Evolutionary conservation across 2,329 filamentous ascomycete species (phyloP).

Genomic region (Ophiosphaerella narmari): DNA sequence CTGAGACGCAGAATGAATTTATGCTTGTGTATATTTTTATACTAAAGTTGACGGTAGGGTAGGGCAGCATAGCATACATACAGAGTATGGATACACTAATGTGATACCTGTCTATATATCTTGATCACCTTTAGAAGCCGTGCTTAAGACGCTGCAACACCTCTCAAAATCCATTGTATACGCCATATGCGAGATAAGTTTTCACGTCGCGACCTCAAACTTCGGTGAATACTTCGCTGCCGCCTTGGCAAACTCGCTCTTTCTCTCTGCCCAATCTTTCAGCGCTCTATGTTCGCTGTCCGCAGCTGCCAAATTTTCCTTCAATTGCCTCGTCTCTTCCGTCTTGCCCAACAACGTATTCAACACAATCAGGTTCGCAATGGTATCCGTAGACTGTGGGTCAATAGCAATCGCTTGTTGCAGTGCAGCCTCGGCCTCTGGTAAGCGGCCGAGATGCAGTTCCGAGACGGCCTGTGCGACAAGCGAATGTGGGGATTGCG

Average conservation of each 20-base stretch:
- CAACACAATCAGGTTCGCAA: constrained; percentile 83
- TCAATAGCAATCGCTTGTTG: constrained; percentile 79
- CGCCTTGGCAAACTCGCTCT: constrained; percentile 81
- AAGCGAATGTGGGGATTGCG: constrained; percentile 74
- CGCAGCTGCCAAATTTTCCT: constrained; percentile 56
- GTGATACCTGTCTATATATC: not conserved
- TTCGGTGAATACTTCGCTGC: constrained; percentile 86
- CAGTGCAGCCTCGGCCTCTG: constrained; percentile 86
- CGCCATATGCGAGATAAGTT: not conserved
- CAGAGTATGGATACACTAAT: too few relatives aligned
- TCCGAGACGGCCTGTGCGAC: constrained; percentile 90
- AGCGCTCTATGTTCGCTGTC: constrained; percentile 73
- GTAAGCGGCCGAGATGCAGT: constrained; percentile 82
- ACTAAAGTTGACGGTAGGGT: too few relatives aligned
- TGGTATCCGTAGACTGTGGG: constrained; percentile 70
- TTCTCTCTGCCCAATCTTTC: constrained; percentile 80
- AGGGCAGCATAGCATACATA: too few relatives aligned
- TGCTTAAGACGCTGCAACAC: not conserved
- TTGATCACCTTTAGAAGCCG: not conserved
- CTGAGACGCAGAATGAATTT: too few relatives aligned
- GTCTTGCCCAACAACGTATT: constrained; percentile 74
- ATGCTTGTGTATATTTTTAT: too few relatives aligned
- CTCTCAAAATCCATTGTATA: not conserved
- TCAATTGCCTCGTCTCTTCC: constrained; percentile 62
- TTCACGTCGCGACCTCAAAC: constrained; percentile 58